Base-by-base conservation (phyloP, 805 yeast genomes). In the Metschnikowia cerradonensis region DNA sequence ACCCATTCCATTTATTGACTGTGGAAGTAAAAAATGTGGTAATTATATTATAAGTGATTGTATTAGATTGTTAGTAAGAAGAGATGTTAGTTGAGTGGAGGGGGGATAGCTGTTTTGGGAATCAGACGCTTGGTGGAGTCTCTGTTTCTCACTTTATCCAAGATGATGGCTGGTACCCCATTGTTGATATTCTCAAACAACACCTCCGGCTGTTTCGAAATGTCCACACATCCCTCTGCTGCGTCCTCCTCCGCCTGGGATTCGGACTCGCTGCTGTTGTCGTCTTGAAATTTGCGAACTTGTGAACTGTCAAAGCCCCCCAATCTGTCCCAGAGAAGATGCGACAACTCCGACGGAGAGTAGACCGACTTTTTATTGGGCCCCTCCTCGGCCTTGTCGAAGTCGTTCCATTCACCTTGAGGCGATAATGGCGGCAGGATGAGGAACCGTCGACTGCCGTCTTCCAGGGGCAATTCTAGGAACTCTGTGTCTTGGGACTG, bases 381-480 rank as follows among this genome's bases (percentile, higher is more conserved):
- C 0, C 75, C 74, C 11, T 73, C 77, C 52, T 73, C 78, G 0
- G 60, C 68, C 45, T 62, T 69, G 45, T 66, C 67, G 70, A 71
- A 73, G 48, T 71, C 70, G 52, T 72, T 67, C 78, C 78, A 73
- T 41, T 68, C 78, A 0, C 71, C 57, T 3, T 73, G 77, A 0
- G 78, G 78, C 8, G 76, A 72, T 7, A 69, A 55, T 6, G 78
- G 78, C 3, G 78, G 78, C 45, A 73, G 71, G n/a, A 73, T 73
- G 42, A 73, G 67, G 49, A 72, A 73, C 14, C 77, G 50, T 35
- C 67, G 61, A 45, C 68, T 64, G 13, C 68, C 72, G 7, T 54
- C 64, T 41, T 73, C 76, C 57, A 66, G 66, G 4, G 78, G 78
- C 15, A 73, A 56, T 54, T 72, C 77, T 47, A 73, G 59, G 52